Conservation (phyloP, 345 rosid species). For the Tarenaya hassleriana region DNA sequence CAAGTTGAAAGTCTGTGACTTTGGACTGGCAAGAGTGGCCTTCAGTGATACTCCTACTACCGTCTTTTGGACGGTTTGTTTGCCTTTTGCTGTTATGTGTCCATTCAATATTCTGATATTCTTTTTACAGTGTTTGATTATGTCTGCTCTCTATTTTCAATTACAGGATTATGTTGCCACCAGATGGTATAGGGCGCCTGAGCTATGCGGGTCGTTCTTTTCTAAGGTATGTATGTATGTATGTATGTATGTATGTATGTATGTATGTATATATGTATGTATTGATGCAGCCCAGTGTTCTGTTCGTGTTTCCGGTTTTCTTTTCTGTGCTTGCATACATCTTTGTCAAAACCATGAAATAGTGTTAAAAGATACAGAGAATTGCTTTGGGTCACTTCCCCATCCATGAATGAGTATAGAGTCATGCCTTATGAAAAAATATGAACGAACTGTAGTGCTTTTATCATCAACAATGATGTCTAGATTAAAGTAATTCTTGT, state of each 20-base stretch:
- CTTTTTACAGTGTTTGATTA: not conserved
- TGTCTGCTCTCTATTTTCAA: constrained; percentile 15
- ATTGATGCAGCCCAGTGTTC: not conserved
- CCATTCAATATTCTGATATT: not conserved
- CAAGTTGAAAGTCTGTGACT: constrained; percentile 92
- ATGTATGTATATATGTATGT: too few species aligned
- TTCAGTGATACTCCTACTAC: constrained; percentile 81
- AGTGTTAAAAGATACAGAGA: constrained; percentile 7
- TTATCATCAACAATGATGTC: constrained; percentile 38
- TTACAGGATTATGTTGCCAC: constrained; percentile 92
- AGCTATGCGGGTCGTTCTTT: constrained; percentile 90
- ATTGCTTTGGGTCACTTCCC: too few species aligned
- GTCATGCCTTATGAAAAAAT: constrained; percentile 16
- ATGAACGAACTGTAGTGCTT: not conserved
- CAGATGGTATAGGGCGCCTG: constrained; percentile 98
- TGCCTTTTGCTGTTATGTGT: not conserved
- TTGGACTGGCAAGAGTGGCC: constrained; percentile 89
- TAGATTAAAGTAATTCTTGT: constrained; percentile 90
- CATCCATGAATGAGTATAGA: constrained; percentile 17
- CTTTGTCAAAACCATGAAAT: constrained; percentile 9
- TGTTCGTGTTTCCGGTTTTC: not conserved
- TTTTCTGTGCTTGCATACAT: not conserved
- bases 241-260: too few species aligned
- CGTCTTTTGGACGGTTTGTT: constrained; percentile 86
- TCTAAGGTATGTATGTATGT: constrained; percentile 80